Conservation (phyloP, 106 monocot genomes). For the Hemerocallis citrina region DNA sequence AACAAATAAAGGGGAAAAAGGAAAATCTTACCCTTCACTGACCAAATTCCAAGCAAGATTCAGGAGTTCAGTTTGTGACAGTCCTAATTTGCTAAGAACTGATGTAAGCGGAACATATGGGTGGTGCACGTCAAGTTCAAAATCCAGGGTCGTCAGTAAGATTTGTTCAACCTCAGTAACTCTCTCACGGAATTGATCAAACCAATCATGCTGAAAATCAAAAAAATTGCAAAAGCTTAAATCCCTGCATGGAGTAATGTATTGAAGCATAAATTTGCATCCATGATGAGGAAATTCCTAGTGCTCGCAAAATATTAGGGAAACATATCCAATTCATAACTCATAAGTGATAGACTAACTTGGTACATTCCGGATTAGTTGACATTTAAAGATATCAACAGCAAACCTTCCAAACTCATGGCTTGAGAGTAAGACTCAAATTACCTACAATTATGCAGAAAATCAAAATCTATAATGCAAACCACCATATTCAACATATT, state of each 20-base stretch:
- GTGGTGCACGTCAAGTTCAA: slow-evolving; percentile 85
- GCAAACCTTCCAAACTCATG: not conserved
- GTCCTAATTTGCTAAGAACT: slow-evolving; percentile 75
- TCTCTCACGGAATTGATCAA: slow-evolving; percentile 69
- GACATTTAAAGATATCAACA: not conserved
- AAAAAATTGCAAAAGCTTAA: not conserved
- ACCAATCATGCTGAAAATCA: slow-evolving; percentile 60
- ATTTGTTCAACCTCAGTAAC: slow-evolving; percentile 66
- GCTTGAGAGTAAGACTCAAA: too few relatives aligned
- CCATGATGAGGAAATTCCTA: not conserved
- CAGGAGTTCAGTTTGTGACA: slow-evolving; percentile 56
- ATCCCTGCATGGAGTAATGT: not conserved
- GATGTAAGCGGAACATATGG: slow-evolving; percentile 73
- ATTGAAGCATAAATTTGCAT: not conserved
- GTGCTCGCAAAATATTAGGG: not conserved
- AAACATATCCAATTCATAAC: not conserved
- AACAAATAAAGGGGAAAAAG: not conserved
- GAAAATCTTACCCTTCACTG: slow-evolving; percentile 74
- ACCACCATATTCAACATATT: too few relatives aligned
- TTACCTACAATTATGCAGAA: too few relatives aligned
- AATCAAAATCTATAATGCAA: too few relatives aligned
- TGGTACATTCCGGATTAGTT: not conserved
- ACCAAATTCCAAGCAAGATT: slow-evolving; percentile 75
- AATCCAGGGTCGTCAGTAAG: slow-evolving; percentile 85
- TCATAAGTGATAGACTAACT: not conserved